Percentiles rank a stretch among this genome's conserved stretches.
Conservation (phyloP, 805 yeast genomes). For the Barnettozyma populi region DNA sequence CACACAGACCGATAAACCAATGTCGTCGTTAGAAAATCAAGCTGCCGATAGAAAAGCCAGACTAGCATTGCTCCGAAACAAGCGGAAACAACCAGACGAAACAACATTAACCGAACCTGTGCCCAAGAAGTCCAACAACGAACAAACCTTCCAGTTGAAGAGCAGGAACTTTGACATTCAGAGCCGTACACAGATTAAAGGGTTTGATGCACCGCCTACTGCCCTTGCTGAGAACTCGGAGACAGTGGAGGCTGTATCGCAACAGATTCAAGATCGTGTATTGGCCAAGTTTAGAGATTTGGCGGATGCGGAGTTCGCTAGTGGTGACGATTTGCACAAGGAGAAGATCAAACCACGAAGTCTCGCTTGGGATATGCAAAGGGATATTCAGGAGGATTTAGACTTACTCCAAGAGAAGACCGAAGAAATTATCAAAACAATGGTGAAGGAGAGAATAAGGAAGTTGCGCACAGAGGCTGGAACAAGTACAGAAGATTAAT, state of each 20-base stretch:
- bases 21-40: constrained; percentile 24
- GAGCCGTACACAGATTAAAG: constrained; percentile 11
- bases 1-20: background rate
- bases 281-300: constrained; percentile 19
- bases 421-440: constrained; percentile 32
- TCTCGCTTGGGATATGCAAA: constrained; percentile 32
- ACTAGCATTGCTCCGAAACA: constrained; percentile 23
- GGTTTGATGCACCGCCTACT: constrained; percentile 21
- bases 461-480: constrained; percentile 5
- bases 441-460: constrained; percentile 33
- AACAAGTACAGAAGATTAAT: background rate
- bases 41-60: constrained; percentile 27
- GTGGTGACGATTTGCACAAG: background rate
- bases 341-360: constrained; percentile 12
- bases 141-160: background rate
- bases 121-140: constrained; percentile 2
- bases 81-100: constrained; percentile 11
- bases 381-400: constrained; percentile 34
- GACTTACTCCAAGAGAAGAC: constrained; percentile 37
- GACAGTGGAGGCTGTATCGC: constrained; percentile 34
- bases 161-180: constrained; percentile 22
- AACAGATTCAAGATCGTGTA: constrained; percentile 24
- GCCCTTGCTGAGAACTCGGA: constrained; percentile 25
- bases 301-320: constrained; percentile 5
- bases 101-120: constrained; percentile 3